Conservation (phyloP, 1,284 basidiomycete genomes). For the Cryptococcus amylolentus region DNA sequence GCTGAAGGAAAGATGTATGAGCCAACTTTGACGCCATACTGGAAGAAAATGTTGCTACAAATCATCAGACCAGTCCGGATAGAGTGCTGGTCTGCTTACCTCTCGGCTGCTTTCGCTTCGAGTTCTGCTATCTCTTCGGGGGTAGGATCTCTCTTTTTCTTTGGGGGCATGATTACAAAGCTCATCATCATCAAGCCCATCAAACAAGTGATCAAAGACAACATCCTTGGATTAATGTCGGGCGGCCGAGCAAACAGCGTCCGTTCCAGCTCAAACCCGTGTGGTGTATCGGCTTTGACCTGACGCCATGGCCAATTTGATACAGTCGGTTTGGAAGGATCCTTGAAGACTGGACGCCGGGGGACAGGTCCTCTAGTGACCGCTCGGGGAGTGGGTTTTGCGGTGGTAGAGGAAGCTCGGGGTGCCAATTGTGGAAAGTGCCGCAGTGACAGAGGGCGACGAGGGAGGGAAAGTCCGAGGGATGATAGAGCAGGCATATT, state of each 20-base stretch:
- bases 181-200: slow-evolving; percentile 12
- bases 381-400: not conserved
- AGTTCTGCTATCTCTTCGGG: slow-evolving; percentile 8
- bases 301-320: slow-evolving; percentile 16
- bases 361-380: not conserved
- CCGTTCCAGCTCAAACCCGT: slow-evolving; percentile 4
- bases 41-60: not conserved
- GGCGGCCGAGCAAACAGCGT: slow-evolving; percentile 14
- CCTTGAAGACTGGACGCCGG: not conserved
- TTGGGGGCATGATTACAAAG: slow-evolving; percentile 2
- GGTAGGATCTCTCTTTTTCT: slow-evolving; percentile 5
- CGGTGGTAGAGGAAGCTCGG: not conserved
- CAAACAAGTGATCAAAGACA: slow-evolving; percentile 5
- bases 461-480: too few relatives aligned
- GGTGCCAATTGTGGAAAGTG: not conserved
- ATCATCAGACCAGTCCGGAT: too few relatives aligned
- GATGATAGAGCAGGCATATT: not conserved
- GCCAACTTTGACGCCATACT: not conserved
- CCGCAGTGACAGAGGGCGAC: not conserved
- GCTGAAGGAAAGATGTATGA: not conserved
- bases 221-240: slow-evolving; percentile 6
- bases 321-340: too few relatives aligned
- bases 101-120: not conserved
- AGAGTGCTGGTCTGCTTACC: not conserved
- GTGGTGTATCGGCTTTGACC: slow-evolving; percentile 2